Evolutionary conservation across 345 rosid genomes (phyloP).

Genomic region (Gossypium ekmanianum): DNA sequence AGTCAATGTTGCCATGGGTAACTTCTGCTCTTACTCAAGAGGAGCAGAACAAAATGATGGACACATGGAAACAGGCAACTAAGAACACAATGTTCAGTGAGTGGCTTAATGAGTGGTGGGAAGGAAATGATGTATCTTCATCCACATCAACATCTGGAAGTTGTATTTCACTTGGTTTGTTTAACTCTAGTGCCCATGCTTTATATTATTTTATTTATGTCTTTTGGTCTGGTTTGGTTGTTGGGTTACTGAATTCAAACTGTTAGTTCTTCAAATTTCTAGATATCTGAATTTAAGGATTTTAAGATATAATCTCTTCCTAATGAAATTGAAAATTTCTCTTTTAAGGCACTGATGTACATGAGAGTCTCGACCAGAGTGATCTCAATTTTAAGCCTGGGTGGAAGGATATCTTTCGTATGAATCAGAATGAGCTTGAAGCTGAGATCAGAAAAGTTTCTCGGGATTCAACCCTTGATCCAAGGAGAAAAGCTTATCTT

Average conservation of each 20-base stretch:
- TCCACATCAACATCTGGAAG: conserved; percentile 37
- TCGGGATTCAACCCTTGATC: conserved; percentile 73
- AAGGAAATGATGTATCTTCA: conserved; percentile 32
- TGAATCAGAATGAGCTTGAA: conserved; percentile 73
- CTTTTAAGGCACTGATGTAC: conserved; percentile 36
- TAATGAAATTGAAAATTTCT: conserved; percentile 9
- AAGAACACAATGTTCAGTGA: conserved; percentile 63
- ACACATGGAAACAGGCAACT: conserved; percentile 61
- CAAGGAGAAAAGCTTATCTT: conserved; percentile 68
- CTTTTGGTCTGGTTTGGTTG: conserved; percentile 3
- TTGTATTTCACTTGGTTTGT: conserved; percentile 43
- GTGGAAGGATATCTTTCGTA: conserved; percentile 63
- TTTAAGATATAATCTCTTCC: conserved; percentile 9
- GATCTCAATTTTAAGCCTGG: conserved; percentile 58
- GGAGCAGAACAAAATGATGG: conserved; percentile 66
- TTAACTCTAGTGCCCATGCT: neutral
- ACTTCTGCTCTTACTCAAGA: conserved; percentile 58
- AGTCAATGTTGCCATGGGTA: conserved; percentile 66
- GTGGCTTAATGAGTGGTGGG: conserved; percentile 69
- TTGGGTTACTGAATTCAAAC: neutral
- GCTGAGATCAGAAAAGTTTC: conserved; percentile 66
- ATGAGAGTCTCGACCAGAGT: conserved; percentile 40
- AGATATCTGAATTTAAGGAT: conserved; percentile 14
- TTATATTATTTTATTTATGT: neutral
- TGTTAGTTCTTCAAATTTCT: conserved; percentile 5